Percentiles rank a stretch among this genome's conserved stretches.
phyloP scores from a whole-genome alignment of 2,329 filamentous ascomycete species.

The Penicillium crustosum region DNA sequence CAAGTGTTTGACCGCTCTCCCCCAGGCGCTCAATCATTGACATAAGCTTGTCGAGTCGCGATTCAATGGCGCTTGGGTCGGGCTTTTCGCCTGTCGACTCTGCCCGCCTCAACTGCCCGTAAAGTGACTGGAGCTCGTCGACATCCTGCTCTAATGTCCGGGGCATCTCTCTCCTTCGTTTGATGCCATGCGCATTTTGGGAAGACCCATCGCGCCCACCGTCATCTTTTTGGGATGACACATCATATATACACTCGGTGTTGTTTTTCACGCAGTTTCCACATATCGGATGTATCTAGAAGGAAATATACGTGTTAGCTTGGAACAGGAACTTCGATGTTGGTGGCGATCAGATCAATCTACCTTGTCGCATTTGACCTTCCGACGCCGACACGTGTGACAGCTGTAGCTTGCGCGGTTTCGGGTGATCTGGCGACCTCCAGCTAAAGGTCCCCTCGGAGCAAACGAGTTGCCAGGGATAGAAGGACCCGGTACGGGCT shows the following conservation, averaged over 20 bases:
- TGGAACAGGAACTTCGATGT: neutral
- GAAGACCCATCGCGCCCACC: conserved; percentile 11
- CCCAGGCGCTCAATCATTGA: conserved; percentile 47
- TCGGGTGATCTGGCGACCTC: conserved; percentile 48
- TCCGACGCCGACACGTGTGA: conserved; percentile 47
- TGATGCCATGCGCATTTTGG: conserved; percentile 32
- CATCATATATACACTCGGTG: conserved; percentile 46
- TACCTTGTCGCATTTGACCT: conserved; percentile 50
- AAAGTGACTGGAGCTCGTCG: conserved; percentile 35
- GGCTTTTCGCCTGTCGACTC: conserved; percentile 26
- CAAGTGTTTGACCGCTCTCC: conserved; percentile 32
- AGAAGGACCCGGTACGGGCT: conserved; percentile 7
- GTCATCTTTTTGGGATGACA: conserved; percentile 29
- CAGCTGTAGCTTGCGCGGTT: conserved; percentile 51
- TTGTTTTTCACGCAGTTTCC: conserved; percentile 48
- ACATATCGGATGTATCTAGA: conserved; percentile 46
- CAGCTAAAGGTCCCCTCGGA: conserved; percentile 21
- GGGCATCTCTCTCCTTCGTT: conserved; percentile 36
- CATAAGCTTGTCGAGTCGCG: conserved; percentile 46
- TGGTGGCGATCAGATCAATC: neutral
- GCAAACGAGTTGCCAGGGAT: conserved; percentile 7
- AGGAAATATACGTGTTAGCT: neutral
- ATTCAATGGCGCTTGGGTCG: conserved; percentile 43
- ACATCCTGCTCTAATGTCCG: conserved; percentile 32
- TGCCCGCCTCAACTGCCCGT: conserved; percentile 31